Percentiles rank a stretch among this genome's conserved stretches.
phyloP scores from a whole-genome alignment of 2,329 filamentous ascomycete genomes.

The Saccharata proteae region DNA sequence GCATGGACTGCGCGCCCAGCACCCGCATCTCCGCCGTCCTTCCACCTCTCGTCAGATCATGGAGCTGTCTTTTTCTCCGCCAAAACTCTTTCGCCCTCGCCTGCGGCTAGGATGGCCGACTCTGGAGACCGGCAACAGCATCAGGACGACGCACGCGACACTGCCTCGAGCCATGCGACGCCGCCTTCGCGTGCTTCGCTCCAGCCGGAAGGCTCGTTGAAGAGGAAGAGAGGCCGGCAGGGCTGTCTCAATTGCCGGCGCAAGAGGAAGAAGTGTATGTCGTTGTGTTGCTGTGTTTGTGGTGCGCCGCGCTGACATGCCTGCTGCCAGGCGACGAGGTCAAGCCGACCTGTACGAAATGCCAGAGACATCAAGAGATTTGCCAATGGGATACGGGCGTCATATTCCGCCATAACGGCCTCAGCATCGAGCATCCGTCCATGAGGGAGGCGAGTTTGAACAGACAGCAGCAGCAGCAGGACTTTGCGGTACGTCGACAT shows the following conservation, averaged over 20 bases:
- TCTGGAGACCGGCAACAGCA: no score
- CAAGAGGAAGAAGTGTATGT: conserved; percentile 12
- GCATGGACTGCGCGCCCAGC: no score
- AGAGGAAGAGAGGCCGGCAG: conserved; percentile 7
- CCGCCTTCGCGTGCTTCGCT: background rate
- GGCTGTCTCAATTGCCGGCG: conserved; percentile 12
- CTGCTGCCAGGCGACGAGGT: conserved; percentile 9
- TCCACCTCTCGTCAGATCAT: no score
- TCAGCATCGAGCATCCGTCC: conserved; percentile 4
- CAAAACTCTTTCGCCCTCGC: no score
- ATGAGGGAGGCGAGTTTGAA: conserved; percentile 10
- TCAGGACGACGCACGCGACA: no score
- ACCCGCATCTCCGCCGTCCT: no score
- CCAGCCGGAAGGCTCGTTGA: conserved; percentile 2
- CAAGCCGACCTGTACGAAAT: conserved; percentile 13
- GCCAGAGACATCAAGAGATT: conserved; percentile 10
- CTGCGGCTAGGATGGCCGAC: no score
- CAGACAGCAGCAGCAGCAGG: conserved; percentile 1
- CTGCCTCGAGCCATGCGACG: conserved; percentile 1
- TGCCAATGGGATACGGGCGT: conserved; percentile 13
- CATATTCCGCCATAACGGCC: conserved; percentile 12
- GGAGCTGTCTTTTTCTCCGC: no score
- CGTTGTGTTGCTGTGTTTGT: background rate
- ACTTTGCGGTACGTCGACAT: conserved; percentile 6
- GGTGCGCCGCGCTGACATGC: background rate